phyloP scores from a whole-genome alignment of 2,329 filamentous ascomycete genomes.

The Stromatinia cepivora region DNA sequence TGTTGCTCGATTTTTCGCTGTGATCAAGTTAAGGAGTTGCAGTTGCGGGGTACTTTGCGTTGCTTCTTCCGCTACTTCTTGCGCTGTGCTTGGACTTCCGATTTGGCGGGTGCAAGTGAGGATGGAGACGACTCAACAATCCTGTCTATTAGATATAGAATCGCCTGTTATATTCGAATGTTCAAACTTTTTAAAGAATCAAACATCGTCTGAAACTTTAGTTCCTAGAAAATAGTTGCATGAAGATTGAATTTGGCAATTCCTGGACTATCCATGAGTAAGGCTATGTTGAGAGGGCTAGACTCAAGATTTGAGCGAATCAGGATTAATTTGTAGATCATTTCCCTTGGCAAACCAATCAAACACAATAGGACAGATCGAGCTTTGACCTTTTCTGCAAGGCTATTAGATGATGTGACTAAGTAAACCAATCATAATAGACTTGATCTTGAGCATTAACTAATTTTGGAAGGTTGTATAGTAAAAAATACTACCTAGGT shows the following conservation, averaged over 20 bases:
- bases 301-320: not conserved
- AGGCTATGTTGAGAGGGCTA: not conserved
- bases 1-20: not conserved
- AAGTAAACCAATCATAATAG: not conserved
- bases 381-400: not conserved
- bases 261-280: not conserved
- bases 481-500: not conserved
- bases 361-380: not conserved
- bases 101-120: no score
- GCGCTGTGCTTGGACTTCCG: not conserved
- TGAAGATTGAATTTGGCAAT: slow-evolving; percentile 1
- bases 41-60: not conserved
- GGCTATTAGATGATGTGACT: not conserved
- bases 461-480: not conserved
- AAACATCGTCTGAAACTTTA: not conserved
- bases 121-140: no score
- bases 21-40: not conserved
- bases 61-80: not conserved
- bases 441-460: not conserved
- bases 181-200: not conserved
- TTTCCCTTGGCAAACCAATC: not conserved
- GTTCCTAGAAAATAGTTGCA: not conserved
- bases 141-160: not conserved
- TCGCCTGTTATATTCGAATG: not conserved
- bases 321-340: not conserved